phyloP scores from a whole-genome alignment of 108 stramenopile species.

The Fistulifera pelliculosa region DNA sequence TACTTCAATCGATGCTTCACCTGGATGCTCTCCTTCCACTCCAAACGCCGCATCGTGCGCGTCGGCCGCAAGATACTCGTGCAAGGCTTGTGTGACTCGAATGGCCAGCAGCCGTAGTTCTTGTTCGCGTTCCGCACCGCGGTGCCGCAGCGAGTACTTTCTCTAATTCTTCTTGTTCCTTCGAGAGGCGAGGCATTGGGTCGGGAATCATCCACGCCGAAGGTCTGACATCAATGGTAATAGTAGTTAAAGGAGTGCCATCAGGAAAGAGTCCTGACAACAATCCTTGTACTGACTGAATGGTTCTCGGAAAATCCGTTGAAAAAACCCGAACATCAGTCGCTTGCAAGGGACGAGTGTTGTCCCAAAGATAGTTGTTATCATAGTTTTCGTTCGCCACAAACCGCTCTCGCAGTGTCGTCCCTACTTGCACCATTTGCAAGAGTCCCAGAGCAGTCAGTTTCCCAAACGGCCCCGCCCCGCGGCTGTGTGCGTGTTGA shows the following conservation, averaged over 20 bases:
- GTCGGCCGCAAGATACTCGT: slow-evolving; percentile 20
- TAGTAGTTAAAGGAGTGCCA: slow-evolving; percentile 8
- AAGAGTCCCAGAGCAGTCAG: slow-evolving; percentile 62
- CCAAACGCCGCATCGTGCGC: slow-evolving; percentile 57
- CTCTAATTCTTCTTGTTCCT: slow-evolving; percentile 58
- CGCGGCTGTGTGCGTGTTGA: slow-evolving; percentile 33
- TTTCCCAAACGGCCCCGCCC: slow-evolving; percentile 72
- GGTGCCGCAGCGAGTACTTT: slow-evolving; percentile 32
- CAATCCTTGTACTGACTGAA: slow-evolving; percentile 71
- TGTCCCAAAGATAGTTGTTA: slow-evolving; percentile 14
- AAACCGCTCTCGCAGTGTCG: slow-evolving; percentile 44
- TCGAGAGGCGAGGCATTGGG: slow-evolving; percentile 61
- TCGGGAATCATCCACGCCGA: slow-evolving; percentile 74
- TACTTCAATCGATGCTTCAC: slow-evolving; percentile 7
- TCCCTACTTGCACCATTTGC: slow-evolving; percentile 71
- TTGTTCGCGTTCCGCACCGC: slow-evolving; percentile 40
- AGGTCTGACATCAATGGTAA: slow-evolving; percentile 57
- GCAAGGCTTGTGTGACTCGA: slow-evolving; percentile 42
- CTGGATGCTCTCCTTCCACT: slow-evolving; percentile 42
- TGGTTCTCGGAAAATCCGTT: slow-evolving; percentile 72
- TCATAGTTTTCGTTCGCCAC: slow-evolving; percentile 9
- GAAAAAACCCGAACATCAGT: slow-evolving; percentile 38
- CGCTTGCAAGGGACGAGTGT: slow-evolving; percentile 39
- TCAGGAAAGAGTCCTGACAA: slow-evolving; percentile 65
- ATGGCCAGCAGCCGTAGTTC: slow-evolving; percentile 37